A percentile compares a stretch with the other conserved stretches of the same genome.
Conservation (phyloP, 176 grass and related monocot genomes). For the Carex scoparia region DNA sequence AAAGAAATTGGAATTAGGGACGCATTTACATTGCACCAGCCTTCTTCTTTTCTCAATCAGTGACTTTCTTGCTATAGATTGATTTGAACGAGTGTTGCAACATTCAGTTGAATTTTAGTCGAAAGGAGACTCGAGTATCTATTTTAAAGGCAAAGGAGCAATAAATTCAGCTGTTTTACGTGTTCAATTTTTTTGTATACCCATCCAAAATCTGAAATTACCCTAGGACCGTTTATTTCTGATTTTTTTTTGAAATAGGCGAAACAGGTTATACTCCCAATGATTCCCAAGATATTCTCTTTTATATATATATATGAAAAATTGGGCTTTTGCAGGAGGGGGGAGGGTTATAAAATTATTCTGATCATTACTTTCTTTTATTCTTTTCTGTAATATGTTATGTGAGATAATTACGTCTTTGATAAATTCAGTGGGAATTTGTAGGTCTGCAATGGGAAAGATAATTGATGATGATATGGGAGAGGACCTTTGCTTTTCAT, state of each 20-base stretch:
- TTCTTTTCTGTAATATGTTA: not conserved
- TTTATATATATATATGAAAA: too few relatives aligned
- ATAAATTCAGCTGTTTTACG: not conserved
- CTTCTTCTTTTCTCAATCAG: not conserved
- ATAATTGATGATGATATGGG: conserved; percentile 29
- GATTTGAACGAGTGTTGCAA: not conserved
- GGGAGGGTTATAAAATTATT: too few relatives aligned
- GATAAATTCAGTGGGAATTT: not conserved
- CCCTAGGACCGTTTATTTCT: not conserved
- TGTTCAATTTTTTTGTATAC: not conserved
- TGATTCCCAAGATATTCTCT: too few relatives aligned
- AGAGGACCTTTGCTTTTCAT: conserved; percentile 65
- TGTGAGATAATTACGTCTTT: not conserved
- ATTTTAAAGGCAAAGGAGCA: not conserved
- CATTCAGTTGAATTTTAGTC: not conserved
- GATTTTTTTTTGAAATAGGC: not conserved
- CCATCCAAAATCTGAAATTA: not conserved
- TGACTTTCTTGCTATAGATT: not conserved
- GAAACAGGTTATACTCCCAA: not conserved
- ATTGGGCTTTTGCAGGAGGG: too few relatives aligned
- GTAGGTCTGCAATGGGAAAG: conserved; percentile 19
- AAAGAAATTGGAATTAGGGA: not conserved
- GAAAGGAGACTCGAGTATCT: too few relatives aligned
- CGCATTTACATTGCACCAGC: not conserved
- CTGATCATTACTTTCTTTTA: too few relatives aligned